These are phyloP conservation scores for Myriangium duriaei DNA, from an alignment of 2,329 filamentous ascomycete species.

Conservation along the genomic window DNA sequence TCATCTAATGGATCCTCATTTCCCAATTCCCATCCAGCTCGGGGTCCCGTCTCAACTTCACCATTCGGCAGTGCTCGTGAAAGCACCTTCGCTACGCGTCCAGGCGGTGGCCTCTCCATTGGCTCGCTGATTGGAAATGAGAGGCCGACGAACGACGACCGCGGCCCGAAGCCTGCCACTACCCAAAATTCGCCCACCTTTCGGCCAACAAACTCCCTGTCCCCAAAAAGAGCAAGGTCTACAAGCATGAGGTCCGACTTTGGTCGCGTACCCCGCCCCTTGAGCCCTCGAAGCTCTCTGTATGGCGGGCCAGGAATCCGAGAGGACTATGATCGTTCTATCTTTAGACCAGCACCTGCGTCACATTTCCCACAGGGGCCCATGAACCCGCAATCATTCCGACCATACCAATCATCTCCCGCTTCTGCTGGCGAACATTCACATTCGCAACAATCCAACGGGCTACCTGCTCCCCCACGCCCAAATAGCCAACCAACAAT, in stretches of 20 bases:
- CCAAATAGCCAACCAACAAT: conserved; percentile 23
- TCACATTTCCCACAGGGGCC: conserved; percentile 10
- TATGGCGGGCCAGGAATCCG: conserved; percentile 1
- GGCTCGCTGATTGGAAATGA: conserved; percentile 53
- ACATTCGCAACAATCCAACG: conserved; percentile 5
- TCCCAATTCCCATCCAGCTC: conserved; percentile 24
- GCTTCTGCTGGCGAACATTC: conserved; percentile 17
- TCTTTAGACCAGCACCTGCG: conserved; percentile 2
- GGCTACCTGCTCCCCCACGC: conserved; percentile 13
- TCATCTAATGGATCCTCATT: conserved; percentile 29
- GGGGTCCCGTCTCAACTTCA: conserved; percentile 32
- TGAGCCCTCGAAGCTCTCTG: conserved; percentile 14
- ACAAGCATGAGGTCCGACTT: conserved; percentile 24
- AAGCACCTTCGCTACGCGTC: conserved; percentile 40
- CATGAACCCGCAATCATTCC: conserved; percentile 16
- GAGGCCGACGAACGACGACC: conserved; percentile 13
- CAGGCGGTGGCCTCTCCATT: conserved; percentile 58
- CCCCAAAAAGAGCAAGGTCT: conserved; percentile 27
- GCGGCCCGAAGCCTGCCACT: conserved; percentile 22
- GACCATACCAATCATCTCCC: conserved; percentile 22
- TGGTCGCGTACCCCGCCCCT: conserved; percentile 15
- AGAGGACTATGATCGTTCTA: conserved; percentile 8
- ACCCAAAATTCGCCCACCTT: conserved; percentile 21
- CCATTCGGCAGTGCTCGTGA: conserved; percentile 41
- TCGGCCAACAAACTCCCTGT: conserved; percentile 36